Percentiles rank a stretch among this genome's conserved stretches.
Evolutionary conservation across 2,329 filamentous ascomycete genomes (phyloP).

Genomic region (Penicillium concentricum): DNA sequence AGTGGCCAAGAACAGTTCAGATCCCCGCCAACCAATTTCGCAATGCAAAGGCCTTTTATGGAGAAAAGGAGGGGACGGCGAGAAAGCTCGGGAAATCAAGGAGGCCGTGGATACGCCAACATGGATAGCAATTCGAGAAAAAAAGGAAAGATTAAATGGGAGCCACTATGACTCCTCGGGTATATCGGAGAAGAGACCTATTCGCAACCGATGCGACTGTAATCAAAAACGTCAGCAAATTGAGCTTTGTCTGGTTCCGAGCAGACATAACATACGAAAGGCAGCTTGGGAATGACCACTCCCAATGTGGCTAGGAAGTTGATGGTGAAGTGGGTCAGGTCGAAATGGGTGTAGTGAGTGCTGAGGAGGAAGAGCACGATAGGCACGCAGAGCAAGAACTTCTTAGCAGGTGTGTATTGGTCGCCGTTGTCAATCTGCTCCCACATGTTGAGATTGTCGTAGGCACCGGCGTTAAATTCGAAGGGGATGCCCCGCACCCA

Average conservation of each 20-base stretch:
- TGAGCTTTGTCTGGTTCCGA: background rate
- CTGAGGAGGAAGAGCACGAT: conserved; percentile 93
- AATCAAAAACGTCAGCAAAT: conserved; percentile 30
- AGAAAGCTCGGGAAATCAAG: conserved; percentile 17
- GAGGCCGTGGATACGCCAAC: conserved; percentile 18
- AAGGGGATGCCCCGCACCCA: conserved; percentile 97
- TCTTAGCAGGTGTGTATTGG: conserved; percentile 98
- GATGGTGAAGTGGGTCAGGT: conserved; percentile 93
- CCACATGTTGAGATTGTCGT: conserved; percentile 99
- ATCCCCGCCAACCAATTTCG: conserved; percentile 18
- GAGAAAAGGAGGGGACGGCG: conserved; percentile 12
- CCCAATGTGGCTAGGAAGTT: conserved; percentile 90
- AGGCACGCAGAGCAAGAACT: conserved; percentile 91
- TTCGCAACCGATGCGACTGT: conserved; percentile 75
- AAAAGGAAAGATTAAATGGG: conserved; percentile 13
- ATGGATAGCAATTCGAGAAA: conserved; percentile 19
- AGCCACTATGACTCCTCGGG: conserved; percentile 57
- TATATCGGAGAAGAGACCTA: conserved; percentile 69
- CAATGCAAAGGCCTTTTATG: conserved; percentile 23
- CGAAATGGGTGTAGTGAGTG: conserved; percentile 99
- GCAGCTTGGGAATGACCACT: conserved; percentile 94
- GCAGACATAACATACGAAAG: conserved; percentile 67
- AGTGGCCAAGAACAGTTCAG: conserved; percentile 18
- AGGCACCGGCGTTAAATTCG: conserved; percentile 97
- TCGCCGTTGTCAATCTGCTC: conserved; percentile 99